These are phyloP conservation scores for Mallotus repandus DNA, from an alignment of 441 rosid genomes.

Conservation along the genomic window DNA sequence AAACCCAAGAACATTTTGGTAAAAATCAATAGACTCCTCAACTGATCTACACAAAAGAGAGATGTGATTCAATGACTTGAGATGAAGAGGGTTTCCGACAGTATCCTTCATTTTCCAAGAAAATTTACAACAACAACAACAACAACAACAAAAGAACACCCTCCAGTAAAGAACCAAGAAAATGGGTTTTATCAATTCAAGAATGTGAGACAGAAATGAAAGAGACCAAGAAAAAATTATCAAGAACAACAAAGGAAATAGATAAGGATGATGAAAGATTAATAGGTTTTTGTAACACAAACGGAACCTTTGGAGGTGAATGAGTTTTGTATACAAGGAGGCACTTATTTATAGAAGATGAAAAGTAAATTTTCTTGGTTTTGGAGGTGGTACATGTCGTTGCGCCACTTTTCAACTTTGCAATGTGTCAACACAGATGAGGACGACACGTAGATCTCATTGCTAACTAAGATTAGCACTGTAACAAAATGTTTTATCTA, in stretches of 20 bases:
- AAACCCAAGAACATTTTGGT: constrained; percentile 72
- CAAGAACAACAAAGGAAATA: neutral
- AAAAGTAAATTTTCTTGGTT: neutral
- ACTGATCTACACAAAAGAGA: constrained; percentile 67
- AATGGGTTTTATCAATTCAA: neutral
- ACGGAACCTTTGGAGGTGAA: neutral
- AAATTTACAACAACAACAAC: neutral
- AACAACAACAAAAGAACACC: too few relatives aligned
- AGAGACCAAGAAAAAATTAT: too few relatives aligned
- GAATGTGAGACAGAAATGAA: neutral
- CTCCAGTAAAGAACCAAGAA: neutral
- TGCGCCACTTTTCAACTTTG: too few relatives aligned
- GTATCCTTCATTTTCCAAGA: constrained; percentile 48
- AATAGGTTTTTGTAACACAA: neutral
- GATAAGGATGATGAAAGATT: neutral
- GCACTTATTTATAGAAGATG: constrained; percentile 3
- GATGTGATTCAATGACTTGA: constrained; percentile 80
- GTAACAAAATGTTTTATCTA: too few relatives aligned
- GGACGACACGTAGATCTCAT: neutral
- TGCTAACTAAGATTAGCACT: constrained; percentile 9
- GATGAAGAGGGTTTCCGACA: constrained; percentile 62
- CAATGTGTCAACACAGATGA: neutral
- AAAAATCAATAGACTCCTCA: constrained; percentile 66
- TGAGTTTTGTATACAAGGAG: neutral
- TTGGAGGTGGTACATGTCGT: neutral